Evolutionary conservation across 805 yeast genomes (phyloP).

Genomic region (Saturnispora sanitii): DNA sequence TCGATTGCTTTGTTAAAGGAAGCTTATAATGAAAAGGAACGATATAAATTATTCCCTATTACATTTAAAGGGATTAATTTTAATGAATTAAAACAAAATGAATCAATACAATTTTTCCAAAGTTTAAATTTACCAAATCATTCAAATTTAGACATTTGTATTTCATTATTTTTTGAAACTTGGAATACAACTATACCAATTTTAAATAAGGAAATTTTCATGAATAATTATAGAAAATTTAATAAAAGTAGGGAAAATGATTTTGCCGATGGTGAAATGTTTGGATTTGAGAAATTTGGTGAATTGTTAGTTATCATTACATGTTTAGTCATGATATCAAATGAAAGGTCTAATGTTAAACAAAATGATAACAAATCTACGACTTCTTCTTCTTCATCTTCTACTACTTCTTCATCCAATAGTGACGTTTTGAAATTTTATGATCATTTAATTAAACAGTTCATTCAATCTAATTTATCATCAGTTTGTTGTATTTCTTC

Average conservation of each 20-base stretch:
- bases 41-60: conserved; percentile 24
- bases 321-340: conserved; percentile 40
- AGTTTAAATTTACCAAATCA: conserved; percentile 39
- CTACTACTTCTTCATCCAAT: no score
- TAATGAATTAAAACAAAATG: conserved; percentile 28
- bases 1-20: conserved; percentile 63
- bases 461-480: conserved; percentile 52
- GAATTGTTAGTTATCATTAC: conserved; percentile 41
- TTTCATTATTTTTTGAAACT: conserved; percentile 59
- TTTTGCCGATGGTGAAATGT: conserved; percentile 33
- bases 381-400: no score
- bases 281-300: conserved; percentile 45
- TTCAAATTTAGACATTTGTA: conserved; percentile 55
- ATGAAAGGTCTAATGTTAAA: conserved; percentile 20
- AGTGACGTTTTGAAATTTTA: conserved; percentile 37
- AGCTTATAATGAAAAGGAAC: conserved; percentile 26
- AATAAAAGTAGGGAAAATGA: conserved; percentile 35
- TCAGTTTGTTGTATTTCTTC: conserved; percentile 56
- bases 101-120: conserved; percentile 38
- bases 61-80: conserved; percentile 31
- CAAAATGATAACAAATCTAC: conserved; percentile 1
- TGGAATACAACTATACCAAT: conserved; percentile 71
- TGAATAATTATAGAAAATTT: conserved; percentile 44
- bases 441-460: conserved; percentile 52
- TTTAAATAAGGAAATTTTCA: conserved; percentile 59